Evolutionary conservation across 1,284 basidiomycete genomes (phyloP), one percentile per base, ranked within the genome.

Genomic region (Jaminaea rosea): DNA sequence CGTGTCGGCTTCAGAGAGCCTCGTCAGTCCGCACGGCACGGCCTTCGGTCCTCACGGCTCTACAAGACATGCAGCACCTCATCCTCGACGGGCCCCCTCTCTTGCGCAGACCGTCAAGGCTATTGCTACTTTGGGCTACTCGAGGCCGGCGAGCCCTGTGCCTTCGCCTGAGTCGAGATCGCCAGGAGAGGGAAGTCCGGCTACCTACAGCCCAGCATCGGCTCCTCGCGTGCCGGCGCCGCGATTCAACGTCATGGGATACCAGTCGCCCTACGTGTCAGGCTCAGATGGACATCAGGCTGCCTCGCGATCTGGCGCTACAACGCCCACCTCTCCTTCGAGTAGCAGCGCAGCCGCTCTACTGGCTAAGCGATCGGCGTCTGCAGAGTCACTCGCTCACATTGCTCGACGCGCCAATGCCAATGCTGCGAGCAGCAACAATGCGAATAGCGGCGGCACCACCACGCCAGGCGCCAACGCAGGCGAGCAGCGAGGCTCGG

Each of bases 81-180:
- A 31, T 5, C 51, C 41, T 2, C 31, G 36, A 23, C 31, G 55
- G 26, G 46, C 51, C 10, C 58, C 65, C 39, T 60, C 60, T n/a
- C 42, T 67, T 3, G 63, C 65, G 4, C 63, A 65, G 36, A 65
- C 65, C 2, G 65, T 67, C 44, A 65, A 62, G 53, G 52, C 63
- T 29, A 59, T 67, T 11, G 65, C 65, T 10, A 62, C 65, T n/a
- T 50, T 67, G 10, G 65, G 63, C 24, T 67, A 67, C 44, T 67
- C 65, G 27, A 47, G 65, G 15, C 65, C 63, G 6, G 54, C 58
- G 13, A 64, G 61, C 26, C 63, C 65, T 2, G 24, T 46, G 2
- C 27, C 24, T 15, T 29, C 42, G 26, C 49, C 49, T n/a, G 49
- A 45, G 17, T 5, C 11, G n/a, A 37, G 26, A 24, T 29, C 37